A percentile compares a stretch with the other conserved stretches of the same genome.
These are phyloP conservation scores for Chaetomium sp. DNA, from an alignment of 2,329 filamentous ascomycete genomes.

Conservation along the genomic window DNA sequence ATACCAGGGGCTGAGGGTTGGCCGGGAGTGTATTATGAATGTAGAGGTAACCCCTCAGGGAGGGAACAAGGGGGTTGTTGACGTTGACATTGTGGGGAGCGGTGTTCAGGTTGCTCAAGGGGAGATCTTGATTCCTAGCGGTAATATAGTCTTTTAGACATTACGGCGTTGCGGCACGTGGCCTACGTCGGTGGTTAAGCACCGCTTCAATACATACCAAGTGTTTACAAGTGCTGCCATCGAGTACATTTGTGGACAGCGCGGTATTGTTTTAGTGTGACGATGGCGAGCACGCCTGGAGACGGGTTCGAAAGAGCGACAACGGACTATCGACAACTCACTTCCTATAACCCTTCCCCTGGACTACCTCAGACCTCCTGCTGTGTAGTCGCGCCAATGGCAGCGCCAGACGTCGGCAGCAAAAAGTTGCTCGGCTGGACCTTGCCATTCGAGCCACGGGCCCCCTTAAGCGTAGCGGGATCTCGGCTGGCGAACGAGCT, in stretches of 20 bases:
- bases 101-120: slow-evolving; percentile 12
- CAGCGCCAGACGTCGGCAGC: slow-evolving; percentile 2
- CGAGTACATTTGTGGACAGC: no score
- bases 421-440: slow-evolving; percentile 2
- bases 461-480: slow-evolving; percentile 7
- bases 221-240: no score
- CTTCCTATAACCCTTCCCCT: background rate
- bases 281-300: no score
- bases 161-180: no score
- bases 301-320: no score
- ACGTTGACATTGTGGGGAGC: slow-evolving; percentile 15
- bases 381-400: slow-evolving; percentile 1
- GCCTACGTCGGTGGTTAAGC: no score
- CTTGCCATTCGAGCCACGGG: slow-evolving; percentile 7
- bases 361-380: slow-evolving; percentile 1
- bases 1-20: background rate
- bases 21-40: background rate
- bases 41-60: background rate
- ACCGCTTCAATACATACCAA: no score
- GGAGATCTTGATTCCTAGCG: background rate
- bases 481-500: slow-evolving; percentile 7
- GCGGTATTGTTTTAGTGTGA: no score
- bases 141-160: background rate
- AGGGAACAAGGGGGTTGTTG: slow-evolving; percentile 1
- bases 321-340: no score